phyloP scores from a whole-genome alignment of 805 yeast genomes.

The Saccharomycopsis selenospora region DNA sequence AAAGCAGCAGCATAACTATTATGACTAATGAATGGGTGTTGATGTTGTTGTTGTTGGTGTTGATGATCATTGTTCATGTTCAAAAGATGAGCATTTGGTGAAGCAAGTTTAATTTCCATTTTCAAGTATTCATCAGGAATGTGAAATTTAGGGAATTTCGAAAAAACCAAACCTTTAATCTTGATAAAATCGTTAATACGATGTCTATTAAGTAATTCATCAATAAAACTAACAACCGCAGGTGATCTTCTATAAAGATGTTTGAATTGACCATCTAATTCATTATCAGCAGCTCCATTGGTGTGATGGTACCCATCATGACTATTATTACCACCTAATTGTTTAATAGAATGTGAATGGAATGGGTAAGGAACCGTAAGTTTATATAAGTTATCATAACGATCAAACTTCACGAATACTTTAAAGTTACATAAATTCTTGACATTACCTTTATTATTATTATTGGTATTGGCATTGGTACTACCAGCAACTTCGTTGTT shows the following conservation, averaged over 20 bases:
- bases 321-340: neutral
- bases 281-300: neutral
- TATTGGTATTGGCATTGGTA: too few species aligned
- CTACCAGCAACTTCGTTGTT: too few species aligned
- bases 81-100: neutral
- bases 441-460: neutral
- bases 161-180: neutral
- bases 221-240: slow-evolving; percentile 8
- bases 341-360: slow-evolving; percentile 14
- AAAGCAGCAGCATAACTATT: too few species aligned
- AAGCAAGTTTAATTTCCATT: slow-evolving; percentile 3
- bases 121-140: slow-evolving; percentile 4
- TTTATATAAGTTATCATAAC: slow-evolving; percentile 4
- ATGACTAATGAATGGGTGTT: too few species aligned
- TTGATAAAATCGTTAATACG: slow-evolving; percentile 2
- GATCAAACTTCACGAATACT: slow-evolving; percentile 10
- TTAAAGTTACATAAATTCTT: slow-evolving; percentile 10
- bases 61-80: slow-evolving; percentile 1
- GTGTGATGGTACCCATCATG: neutral
- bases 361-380: slow-evolving; percentile 13
- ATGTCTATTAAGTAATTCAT: slow-evolving; percentile 4
- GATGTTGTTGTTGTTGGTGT: too few species aligned
- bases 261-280: neutral
- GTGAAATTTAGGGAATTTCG: slow-evolving; percentile 8
- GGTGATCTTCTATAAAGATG: neutral